Percentiles rank a stretch among this genome's conserved stretches.
Conservation (phyloP, 306 rosid genomes). For the Malus orientalis region DNA sequence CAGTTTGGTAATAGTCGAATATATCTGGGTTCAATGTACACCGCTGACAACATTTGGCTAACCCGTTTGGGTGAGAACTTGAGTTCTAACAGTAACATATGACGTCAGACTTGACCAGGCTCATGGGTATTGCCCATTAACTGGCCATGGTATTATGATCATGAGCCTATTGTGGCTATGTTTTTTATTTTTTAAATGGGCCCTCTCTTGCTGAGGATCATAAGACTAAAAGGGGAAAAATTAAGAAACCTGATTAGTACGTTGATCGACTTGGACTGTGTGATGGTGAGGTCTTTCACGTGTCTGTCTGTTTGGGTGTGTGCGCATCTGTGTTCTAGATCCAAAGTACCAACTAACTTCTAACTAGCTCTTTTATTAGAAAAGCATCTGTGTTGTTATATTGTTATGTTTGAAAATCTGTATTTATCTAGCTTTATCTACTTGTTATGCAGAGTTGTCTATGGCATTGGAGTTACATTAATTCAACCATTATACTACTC, state of each 20-base stretch:
- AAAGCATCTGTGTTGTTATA: background rate
- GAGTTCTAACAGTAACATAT: background rate
- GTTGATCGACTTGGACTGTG: background rate
- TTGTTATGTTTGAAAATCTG: background rate
- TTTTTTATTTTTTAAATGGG: background rate
- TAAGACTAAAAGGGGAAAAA: background rate
- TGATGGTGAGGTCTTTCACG: background rate
- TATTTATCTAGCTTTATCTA: constrained; percentile 22
- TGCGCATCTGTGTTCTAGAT: background rate
- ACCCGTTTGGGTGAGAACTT: background rate
- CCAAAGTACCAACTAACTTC: background rate
- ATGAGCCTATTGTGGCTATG: background rate
- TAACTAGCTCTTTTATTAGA: background rate
- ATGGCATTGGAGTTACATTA: constrained; percentile 79
- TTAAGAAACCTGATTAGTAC: background rate
- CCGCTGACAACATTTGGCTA: background rate
- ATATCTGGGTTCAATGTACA: background rate
- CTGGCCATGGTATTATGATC: background rate
- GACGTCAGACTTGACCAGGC: background rate
- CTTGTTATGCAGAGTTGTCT: constrained; percentile 54
- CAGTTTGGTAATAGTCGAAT: background rate
- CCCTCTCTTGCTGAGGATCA: background rate
- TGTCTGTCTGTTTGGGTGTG: background rate
- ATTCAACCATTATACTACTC: constrained; percentile 60
- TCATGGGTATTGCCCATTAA: background rate